phyloP scores from a whole-genome alignment of 139 green algal species.

The Chlorella sorokiniana region DNA sequence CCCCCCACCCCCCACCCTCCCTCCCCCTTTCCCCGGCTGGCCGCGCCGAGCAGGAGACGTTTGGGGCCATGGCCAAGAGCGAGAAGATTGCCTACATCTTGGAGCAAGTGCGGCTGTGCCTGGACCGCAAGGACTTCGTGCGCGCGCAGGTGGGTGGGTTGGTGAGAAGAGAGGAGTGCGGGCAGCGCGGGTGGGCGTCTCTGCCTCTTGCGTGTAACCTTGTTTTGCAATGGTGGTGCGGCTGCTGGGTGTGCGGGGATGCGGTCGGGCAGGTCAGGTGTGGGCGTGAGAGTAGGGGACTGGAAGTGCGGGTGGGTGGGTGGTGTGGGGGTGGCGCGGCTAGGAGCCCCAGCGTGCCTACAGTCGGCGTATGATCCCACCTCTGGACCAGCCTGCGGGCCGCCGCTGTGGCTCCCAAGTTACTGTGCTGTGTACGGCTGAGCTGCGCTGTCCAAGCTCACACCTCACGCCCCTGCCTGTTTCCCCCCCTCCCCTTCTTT shows the following conservation, averaged over 20 bases:
- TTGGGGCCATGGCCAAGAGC: slow-evolving; percentile 96
- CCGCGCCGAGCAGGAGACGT: slow-evolving; percentile 79
- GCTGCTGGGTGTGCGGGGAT: no score
- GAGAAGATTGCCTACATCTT: slow-evolving; percentile 99
- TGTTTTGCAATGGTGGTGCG: no score
- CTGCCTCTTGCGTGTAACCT: not conserved
- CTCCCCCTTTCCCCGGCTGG: not conserved
- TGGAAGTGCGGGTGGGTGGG: not conserved
- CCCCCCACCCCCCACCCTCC: not conserved
- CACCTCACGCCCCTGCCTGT: no score
- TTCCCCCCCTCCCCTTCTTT: not conserved
- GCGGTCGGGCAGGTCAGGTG: no score
- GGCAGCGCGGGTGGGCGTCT: not conserved
- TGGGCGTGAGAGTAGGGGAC: no score
- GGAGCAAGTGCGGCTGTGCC: slow-evolving; percentile 95
- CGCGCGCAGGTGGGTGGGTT: slow-evolving; percentile 44
- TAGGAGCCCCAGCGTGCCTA: no score
- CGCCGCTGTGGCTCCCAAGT: no score
- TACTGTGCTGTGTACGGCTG: no score
- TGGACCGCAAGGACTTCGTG: slow-evolving; percentile 93
- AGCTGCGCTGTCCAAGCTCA: no score
- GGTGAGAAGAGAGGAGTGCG: not conserved
- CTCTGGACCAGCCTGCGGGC: no score
- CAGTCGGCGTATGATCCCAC: no score
- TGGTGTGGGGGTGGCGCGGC: not conserved